A percentile compares a stretch with the other conserved stretches of the same genome.
Conservation (phyloP, 148 eudicot genomes). For the Amaranthus cruentus region DNA sequence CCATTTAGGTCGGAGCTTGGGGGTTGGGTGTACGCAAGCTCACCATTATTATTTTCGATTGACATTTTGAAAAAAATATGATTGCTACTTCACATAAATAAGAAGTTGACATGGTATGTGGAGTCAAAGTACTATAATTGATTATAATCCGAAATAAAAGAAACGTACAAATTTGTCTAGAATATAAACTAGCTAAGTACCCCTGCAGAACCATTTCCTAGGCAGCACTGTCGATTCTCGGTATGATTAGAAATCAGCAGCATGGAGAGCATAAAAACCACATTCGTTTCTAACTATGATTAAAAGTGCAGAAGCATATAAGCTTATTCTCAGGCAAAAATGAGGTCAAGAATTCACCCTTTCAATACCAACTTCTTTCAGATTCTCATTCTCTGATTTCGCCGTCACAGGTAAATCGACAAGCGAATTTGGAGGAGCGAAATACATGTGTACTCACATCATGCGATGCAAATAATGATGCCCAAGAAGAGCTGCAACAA, state of each 20-base stretch:
- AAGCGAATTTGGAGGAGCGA: slow-evolving; percentile 80
- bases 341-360: slow-evolving; percentile 45
- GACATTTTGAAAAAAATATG: no score
- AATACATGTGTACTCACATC: slow-evolving; percentile 94
- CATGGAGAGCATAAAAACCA: slow-evolving; percentile 12
- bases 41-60: no score
- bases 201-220: not conserved
- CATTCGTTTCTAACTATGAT: slow-evolving; percentile 8
- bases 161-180: not conserved
- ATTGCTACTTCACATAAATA: no score
- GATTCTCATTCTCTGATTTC: slow-evolving; percentile 40
- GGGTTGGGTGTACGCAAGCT: no score
- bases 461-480: slow-evolving; percentile 85
- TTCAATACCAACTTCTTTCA: slow-evolving; percentile 56
- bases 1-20: no score
- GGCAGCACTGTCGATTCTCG: not conserved
- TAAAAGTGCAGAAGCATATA: not conserved
- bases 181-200: not conserved
- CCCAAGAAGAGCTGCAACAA: slow-evolving; percentile 84
- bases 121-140: no score
- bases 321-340: not conserved
- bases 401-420: slow-evolving; percentile 50
- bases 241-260: slow-evolving; percentile 14
- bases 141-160: no score
- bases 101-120: no score